Evolutionary conservation across 1,284 basidiomycete species (phyloP).

Genomic region (Cutaneotrichosporon dermatis): DNA sequence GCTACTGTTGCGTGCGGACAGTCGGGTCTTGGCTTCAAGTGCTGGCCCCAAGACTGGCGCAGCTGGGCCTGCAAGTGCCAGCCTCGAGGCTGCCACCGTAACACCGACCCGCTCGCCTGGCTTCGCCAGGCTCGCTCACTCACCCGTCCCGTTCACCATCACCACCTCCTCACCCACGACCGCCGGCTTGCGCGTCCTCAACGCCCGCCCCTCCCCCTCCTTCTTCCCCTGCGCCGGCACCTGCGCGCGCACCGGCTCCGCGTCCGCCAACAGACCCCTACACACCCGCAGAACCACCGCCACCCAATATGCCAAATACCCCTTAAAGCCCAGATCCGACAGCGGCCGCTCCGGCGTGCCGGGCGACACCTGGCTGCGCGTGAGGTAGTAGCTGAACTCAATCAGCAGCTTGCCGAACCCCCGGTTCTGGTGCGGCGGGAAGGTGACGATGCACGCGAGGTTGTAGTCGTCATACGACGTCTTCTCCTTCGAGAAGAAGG

Average conservation of each 20-base stretch:
- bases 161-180: conserved; percentile 8
- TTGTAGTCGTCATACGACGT: conserved; percentile 95
- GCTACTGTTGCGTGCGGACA: neutral
- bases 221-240: neutral
- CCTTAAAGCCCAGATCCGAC: conserved; percentile 84
- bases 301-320: conserved; percentile 90
- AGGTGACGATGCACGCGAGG: conserved; percentile 90
- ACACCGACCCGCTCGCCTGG: no score
- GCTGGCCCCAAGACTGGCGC: no score
- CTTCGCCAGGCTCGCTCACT: neutral
- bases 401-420: conserved; percentile 95
- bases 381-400: conserved; percentile 96
- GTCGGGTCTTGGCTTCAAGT: no score
- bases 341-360: conserved; percentile 94
- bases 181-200: conserved; percentile 12
- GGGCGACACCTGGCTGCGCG: conserved; percentile 59
- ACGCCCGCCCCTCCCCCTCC: conserved; percentile 14
- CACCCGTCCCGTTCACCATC: conserved; percentile 21
- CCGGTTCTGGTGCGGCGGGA: conserved; percentile 86
- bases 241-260: neutral
- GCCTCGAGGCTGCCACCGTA: no score
- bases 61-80: no score
- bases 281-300: conserved; percentile 78
- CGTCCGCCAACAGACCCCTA: conserved; percentile 51
- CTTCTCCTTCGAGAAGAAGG: conserved; percentile 99